Evolutionary conservation across 768 basidiomycete species (phyloP).

Genomic region (Tulasnella sp.): DNA sequence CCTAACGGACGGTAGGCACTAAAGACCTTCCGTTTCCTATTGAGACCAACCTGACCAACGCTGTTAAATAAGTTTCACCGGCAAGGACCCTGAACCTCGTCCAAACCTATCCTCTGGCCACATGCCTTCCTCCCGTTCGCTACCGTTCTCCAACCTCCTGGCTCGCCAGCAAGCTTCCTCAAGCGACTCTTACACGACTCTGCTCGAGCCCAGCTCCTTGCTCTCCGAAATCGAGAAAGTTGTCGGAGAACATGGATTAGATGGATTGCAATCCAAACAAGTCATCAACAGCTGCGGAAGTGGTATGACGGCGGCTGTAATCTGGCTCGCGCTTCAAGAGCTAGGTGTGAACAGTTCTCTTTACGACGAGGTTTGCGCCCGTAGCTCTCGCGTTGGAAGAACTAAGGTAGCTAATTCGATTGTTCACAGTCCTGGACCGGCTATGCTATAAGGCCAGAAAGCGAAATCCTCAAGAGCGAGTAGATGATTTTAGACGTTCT

Average conservation of each 20-base stretch:
- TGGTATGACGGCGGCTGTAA: slow-evolving; percentile 95
- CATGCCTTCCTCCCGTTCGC: slow-evolving; percentile 81
- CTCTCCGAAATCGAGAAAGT: slow-evolving; percentile 61
- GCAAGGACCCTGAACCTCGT: slow-evolving; percentile 85
- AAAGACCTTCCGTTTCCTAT: background rate
- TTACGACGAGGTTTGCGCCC: slow-evolving; percentile 84
- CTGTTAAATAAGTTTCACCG: slow-evolving; percentile 63
- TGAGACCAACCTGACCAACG: slow-evolving; percentile 7
- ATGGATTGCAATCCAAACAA: slow-evolving; percentile 57
- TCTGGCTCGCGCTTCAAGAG: slow-evolving; percentile 89
- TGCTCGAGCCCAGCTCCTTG: slow-evolving; percentile 63
- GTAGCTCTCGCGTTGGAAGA: background rate
- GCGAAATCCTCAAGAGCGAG: slow-evolving; percentile 55
- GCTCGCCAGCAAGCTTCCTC: slow-evolving; percentile 47
- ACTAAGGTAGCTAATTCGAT: background rate
- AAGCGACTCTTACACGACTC: slow-evolving; percentile 54
- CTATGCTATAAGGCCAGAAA: slow-evolving; percentile 76
- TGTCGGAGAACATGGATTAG: slow-evolving; percentile 58
- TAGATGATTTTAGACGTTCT: background rate
- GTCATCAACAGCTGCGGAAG: slow-evolving; percentile 88
- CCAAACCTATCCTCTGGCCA: slow-evolving; percentile 88
- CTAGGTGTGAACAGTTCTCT: slow-evolving; percentile 60
- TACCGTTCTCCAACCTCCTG: slow-evolving; percentile 82
- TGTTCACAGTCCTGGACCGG: slow-evolving; percentile 81
- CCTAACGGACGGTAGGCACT: slow-evolving; percentile 69